phyloP scores from a whole-genome alignment of 2,329 filamentous ascomycete species.

The Elsinoe ampelina region DNA sequence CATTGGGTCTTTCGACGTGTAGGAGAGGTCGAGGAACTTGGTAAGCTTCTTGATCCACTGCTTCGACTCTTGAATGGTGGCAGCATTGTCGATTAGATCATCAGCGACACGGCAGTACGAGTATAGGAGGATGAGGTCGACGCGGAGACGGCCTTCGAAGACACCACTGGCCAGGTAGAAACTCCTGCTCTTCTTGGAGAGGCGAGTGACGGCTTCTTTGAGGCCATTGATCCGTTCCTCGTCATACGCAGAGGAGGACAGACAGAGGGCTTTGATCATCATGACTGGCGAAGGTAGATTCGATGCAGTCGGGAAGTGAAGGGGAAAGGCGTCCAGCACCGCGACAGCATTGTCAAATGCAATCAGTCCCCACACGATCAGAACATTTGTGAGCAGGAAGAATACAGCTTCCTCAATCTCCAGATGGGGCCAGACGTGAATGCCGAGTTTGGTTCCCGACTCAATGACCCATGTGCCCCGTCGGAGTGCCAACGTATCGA shows the following conservation, averaged over 20 bases:
- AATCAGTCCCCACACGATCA: slow-evolving; percentile 60
- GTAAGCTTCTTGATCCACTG: slow-evolving; percentile 52
- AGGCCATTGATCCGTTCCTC: slow-evolving; percentile 49
- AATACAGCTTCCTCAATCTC: slow-evolving; percentile 68
- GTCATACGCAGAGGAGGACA: slow-evolving; percentile 45
- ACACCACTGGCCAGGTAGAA: slow-evolving; percentile 64
- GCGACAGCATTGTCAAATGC: slow-evolving; percentile 62
- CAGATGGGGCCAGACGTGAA: slow-evolving; percentile 54
- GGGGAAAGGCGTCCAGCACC: slow-evolving; percentile 54
- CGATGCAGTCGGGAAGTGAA: slow-evolving; percentile 44
- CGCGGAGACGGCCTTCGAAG: slow-evolving; percentile 58
- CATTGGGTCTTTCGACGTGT: slow-evolving; percentile 27
- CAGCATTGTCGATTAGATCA: slow-evolving; percentile 60
- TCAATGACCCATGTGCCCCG: slow-evolving; percentile 65
- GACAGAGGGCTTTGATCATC: slow-evolving; percentile 45
- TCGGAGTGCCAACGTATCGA: slow-evolving; percentile 58
- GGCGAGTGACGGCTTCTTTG: slow-evolving; percentile 47
- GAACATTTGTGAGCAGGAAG: slow-evolving; percentile 59
- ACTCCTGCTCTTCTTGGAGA: slow-evolving; percentile 59
- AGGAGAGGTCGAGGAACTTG: slow-evolving; percentile 48
- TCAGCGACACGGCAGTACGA: slow-evolving; percentile 67
- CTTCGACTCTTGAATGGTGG: slow-evolving; percentile 42
- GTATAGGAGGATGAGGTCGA: slow-evolving; percentile 60
- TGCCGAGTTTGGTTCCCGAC: slow-evolving; percentile 55
- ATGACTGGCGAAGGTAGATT: slow-evolving; percentile 40